Conservation (phyloP, 2,329 filamentous ascomycete genomes). For the Nemania diffusa region DNA sequence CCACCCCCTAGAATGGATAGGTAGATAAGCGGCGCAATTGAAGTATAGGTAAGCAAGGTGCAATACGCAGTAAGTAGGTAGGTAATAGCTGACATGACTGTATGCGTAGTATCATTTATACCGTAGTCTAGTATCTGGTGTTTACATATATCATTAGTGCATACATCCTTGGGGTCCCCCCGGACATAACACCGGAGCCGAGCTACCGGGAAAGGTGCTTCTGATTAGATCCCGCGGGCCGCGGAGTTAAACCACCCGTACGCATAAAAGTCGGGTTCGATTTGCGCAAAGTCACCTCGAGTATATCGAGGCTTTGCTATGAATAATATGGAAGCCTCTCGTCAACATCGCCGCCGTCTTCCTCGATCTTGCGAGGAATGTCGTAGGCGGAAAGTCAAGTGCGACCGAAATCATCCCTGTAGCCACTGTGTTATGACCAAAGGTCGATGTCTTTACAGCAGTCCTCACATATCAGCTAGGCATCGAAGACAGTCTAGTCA, state of each 20-base stretch:
- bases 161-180: too few species aligned
- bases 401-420: slow-evolving; percentile 24
- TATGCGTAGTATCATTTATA: too few species aligned
- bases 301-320: too few species aligned
- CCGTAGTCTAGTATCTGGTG: too few species aligned
- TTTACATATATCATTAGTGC: too few species aligned
- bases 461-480: background rate
- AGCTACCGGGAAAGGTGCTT: background rate
- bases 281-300: background rate
- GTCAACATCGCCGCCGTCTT: slow-evolving; percentile 18
- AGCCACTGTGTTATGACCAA: slow-evolving; percentile 26
- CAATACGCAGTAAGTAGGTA: too few species aligned
- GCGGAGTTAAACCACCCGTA: slow-evolving; percentile 21
- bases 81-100: too few species aligned
- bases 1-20: too few species aligned
- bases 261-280: background rate
- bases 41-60: too few species aligned
- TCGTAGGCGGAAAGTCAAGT: slow-evolving; percentile 24
- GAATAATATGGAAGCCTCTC: slow-evolving; percentile 12
- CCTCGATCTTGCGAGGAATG: slow-evolving; percentile 31
- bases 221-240: slow-evolving; percentile 10
- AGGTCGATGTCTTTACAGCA: slow-evolving; percentile 19
- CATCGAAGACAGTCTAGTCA: background rate
- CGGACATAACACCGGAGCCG: slow-evolving; percentile 16
- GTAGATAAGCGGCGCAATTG: too few species aligned